Conservation (phyloP, 495 filamentous ascomycete genomes). For the Haplographium delicatum region DNA sequence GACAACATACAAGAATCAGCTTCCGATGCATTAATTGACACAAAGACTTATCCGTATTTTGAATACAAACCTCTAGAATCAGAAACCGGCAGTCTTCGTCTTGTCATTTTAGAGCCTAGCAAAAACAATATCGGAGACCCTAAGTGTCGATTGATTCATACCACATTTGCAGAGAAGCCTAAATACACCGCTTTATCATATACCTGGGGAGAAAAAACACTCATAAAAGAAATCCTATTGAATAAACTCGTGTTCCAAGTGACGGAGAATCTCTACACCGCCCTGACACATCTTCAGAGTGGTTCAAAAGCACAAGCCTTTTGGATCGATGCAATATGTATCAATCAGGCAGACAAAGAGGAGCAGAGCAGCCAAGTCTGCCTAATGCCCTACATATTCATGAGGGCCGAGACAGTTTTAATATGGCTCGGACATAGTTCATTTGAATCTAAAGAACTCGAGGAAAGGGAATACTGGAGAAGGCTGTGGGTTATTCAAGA, state of each 20-base stretch:
- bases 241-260: neutral
- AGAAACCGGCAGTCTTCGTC: neutral
- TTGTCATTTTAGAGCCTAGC: neutral
- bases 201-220: neutral
- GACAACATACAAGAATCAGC: too few relatives aligned
- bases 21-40: too few relatives aligned
- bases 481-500: neutral
- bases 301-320: slow-evolving; percentile 2
- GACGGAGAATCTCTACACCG: neutral
- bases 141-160: too few relatives aligned
- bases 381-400: slow-evolving; percentile 20
- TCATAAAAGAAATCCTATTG: neutral
- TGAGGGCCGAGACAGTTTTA: slow-evolving; percentile 11
- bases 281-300: neutral
- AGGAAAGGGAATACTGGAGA: neutral
- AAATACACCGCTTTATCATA: slow-evolving; percentile 23
- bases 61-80: neutral
- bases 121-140: too few relatives aligned
- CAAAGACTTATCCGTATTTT: too few relatives aligned
- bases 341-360: slow-evolving; percentile 2
- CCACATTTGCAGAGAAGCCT: neutral
- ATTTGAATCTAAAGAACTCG: neutral
- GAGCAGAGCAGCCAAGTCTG: slow-evolving; percentile 19
- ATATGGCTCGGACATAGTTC: slow-evolving; percentile 20
- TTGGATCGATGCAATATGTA: slow-evolving; percentile 3